Base-by-base conservation (phyloP, 768 basidiomycete genomes). In the Coprinopsis strossmayeri region DNA sequence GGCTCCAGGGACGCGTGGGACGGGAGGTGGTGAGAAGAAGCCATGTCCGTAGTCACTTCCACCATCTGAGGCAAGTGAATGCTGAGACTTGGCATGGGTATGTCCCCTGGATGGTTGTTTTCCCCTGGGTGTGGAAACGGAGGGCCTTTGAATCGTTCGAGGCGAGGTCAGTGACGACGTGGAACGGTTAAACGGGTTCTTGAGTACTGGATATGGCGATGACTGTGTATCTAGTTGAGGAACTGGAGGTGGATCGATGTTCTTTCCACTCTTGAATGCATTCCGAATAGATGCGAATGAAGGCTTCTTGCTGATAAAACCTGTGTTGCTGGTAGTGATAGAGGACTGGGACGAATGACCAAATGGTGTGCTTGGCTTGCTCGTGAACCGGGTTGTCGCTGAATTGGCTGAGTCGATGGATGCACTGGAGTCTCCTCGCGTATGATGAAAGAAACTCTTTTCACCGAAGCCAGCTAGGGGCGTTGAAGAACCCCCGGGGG, bases 251-350 rank as follows among this genome's bases (percentile, higher is more conserved):
- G 82, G 49, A n/a, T 83, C 79, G 43, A 62, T 69, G 52, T 65
- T 71, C 58, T 76, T 87, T 48, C 74, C 73, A 38, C 76, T 78
- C 64, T 87, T 91, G 74, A 92, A 91, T 2, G 89, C 88, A 60
- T 90, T 90, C 34, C 87, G 81, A 51, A 92, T 80, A 13, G 87
- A 91, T 1, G 89, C 89, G 51, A 92, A 91, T 0, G 89, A 91
- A 2, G 85, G 64, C 57, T 92, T 92, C 69, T 88, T 89, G 35
- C 79, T 69, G 18, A 45, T 46, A 59, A 89, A 86, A 1, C 79
- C 71, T n/a, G 79, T 64, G 34, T 66, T 64, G 1, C 78, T 71
- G 0, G 75, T 76, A 24, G 78, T 76, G 34, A 88, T 73, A 3
- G 87, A 90, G 2, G 85, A 79, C 54, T 85, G 82, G 3, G 88